A percentile compares a stretch with the other conserved stretches of the same genome.
Evolutionary conservation across 148 eudicot genomes (phyloP).

Genomic region (Amaranthus cruentus): DNA sequence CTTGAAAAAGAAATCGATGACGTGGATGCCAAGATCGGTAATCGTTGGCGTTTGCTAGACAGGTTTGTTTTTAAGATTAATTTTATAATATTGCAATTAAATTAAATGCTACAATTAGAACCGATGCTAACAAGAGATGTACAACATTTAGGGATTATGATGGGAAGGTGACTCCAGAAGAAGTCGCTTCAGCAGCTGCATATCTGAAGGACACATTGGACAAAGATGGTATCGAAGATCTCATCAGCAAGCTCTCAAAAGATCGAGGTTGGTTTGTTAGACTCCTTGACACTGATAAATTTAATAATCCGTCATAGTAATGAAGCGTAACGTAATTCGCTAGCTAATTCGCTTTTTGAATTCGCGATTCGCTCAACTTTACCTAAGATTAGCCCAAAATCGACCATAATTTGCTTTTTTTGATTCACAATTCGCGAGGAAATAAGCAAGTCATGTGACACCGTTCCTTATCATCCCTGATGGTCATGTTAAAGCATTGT

Average conservation of each 20-base stretch:
- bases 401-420: no score
- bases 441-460: no score
- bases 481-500: no score
- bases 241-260: conserved; percentile 70
- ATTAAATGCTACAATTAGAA: background rate
- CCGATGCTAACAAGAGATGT: conserved; percentile 5
- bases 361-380: no score
- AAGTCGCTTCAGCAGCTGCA: conserved; percentile 76
- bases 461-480: no score
- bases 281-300: background rate
- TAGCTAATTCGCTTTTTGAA: no score
- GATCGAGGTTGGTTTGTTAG: conserved; percentile 48
- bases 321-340: no score
- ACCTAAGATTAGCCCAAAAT: no score
- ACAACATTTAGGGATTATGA: conserved; percentile 52
- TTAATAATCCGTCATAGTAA: no score
- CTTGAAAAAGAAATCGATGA: conserved; percentile 81
- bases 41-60: conserved; percentile 63
- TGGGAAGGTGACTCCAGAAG: conserved; percentile 80
- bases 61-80: conserved; percentile 29
- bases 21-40: conserved; percentile 70
- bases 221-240: conserved; percentile 71
- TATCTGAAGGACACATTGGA: conserved; percentile 66
- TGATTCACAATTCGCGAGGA: no score
- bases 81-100: background rate